Base-by-base conservation (phyloP, 495 filamentous ascomycete species). In the Podospora comata region DNA sequence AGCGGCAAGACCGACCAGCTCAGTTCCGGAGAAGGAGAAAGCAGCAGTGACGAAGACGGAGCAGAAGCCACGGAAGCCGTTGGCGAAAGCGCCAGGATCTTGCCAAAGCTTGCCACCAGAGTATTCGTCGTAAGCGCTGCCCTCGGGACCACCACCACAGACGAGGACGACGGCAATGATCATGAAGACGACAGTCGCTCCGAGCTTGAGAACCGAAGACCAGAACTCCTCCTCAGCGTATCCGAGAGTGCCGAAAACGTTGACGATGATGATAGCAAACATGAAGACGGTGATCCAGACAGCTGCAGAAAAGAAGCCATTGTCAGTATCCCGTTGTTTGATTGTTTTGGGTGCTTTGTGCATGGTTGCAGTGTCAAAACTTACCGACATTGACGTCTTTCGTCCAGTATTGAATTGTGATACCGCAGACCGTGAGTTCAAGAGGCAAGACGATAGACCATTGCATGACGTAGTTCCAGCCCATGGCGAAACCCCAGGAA, bases 401-500 rank as follows among this genome's bases (percentile, higher is more conserved):
- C 26, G 82, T 79, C 77, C 90, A 90, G 71, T 88, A 91, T 0
- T 75, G 62, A 23, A 90, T 81, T 32, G 87, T 84, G 27, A 87
- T 79, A 65, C 80, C 72, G 28, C 83, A 85, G 1, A 85, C 85
- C 0, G 83, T 85, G 1, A 87, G 71, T 71, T 88, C 86, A 20
- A 87, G 79, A 53, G 85, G 84, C 32, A 88, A 75, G 54, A 87
- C 83, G 57, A 85, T 77, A 56, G 81, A 75, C 90, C 90, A 92
- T 73, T 85, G 82, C 61, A 90, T 79, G 65, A 87, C 85, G 73
- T 92, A 92, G 74, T 91, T 88, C 88, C 89, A 92, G 65, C 92
- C 92, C 83, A 96, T 93, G 69, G 92, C 90, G 75, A 96, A 96
- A 61, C 92, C 92, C 84, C 92, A 87, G 65, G 89, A 88, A 13